A percentile compares a stretch with the other conserved stretches of the same genome.
phyloP scores from a whole-genome alignment of 1,139 yeast species.

The Taphrina deformans region DNA sequence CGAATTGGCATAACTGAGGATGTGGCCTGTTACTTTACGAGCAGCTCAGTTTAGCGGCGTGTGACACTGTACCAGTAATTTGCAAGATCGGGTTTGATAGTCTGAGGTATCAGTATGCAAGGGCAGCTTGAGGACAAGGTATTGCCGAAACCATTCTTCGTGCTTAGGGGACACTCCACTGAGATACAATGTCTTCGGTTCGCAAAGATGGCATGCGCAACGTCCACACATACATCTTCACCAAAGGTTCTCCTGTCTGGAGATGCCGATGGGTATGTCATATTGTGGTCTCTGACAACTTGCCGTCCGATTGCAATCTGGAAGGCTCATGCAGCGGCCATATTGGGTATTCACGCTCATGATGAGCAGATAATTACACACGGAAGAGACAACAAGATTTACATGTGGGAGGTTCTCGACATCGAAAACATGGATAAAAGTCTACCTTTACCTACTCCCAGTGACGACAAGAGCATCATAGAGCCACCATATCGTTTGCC shows the following conservation, averaged over 20 bases:
- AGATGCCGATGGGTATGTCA: slow-evolving; percentile 20
- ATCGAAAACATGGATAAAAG: background rate
- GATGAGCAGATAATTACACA: slow-evolving; percentile 3
- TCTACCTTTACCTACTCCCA: background rate
- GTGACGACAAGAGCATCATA: background rate
- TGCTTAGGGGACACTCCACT: slow-evolving; percentile 15
- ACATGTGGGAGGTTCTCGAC: slow-evolving; percentile 22
- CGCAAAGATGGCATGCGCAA: no score
- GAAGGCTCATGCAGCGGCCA: slow-evolving; percentile 24
- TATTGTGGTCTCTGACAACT: slow-evolving; percentile 18
- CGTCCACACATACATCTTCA: background rate
- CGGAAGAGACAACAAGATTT: slow-evolving; percentile 28
- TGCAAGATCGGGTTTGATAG: no score
- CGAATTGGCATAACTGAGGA: no score
- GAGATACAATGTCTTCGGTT: slow-evolving; percentile 9
- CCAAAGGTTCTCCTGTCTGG: slow-evolving; percentile 13
- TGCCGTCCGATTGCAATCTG: slow-evolving; percentile 31
- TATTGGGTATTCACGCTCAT: background rate
- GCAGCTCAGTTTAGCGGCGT: no score
- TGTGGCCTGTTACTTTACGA: no score
- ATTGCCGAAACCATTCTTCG: slow-evolving; percentile 20
- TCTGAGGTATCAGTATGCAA: background rate
- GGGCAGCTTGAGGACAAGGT: background rate
- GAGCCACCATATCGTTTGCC: background rate
- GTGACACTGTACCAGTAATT: no score